phyloP scores from a whole-genome alignment of 1,284 basidiomycete genomes.

The Inonotus obliquus region DNA sequence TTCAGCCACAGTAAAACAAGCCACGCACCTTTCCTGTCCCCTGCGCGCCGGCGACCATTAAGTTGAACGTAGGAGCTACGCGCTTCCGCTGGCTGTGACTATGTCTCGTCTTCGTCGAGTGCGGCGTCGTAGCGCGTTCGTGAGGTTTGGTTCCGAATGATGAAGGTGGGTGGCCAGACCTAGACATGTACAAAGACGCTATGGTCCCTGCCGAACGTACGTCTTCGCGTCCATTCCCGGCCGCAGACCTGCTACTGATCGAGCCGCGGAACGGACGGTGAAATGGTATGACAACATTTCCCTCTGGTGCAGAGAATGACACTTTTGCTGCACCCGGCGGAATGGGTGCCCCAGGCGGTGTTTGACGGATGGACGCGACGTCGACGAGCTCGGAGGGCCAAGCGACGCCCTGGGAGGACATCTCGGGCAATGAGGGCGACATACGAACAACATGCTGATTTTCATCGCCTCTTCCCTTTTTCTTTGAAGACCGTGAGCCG shows the following conservation, averaged over 20 bases:
- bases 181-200: constrained; percentile 61
- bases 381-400: constrained; percentile 80
- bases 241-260: constrained; percentile 30
- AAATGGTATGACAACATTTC: constrained; percentile 55
- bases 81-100: constrained; percentile 49
- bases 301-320: constrained; percentile 47
- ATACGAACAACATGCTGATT: constrained; percentile 45
- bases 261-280: constrained; percentile 71
- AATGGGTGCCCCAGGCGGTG: constrained; percentile 29
- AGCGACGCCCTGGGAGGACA: constrained; percentile 64
- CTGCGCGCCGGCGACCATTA: constrained; percentile 78
- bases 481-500: constrained; percentile 50
- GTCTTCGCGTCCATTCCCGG: constrained; percentile 26
- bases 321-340: constrained; percentile 57
- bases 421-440: constrained; percentile 72
- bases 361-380: constrained; percentile 47
- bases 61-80: constrained; percentile 72
- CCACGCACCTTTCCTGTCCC: constrained; percentile 60
- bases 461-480: constrained; percentile 35
- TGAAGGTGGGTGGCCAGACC: constrained; percentile 40
- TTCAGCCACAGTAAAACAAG: not conserved
- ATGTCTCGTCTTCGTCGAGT: constrained; percentile 40
- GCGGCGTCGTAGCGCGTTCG: constrained; percentile 32
- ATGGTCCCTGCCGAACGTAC: constrained; percentile 41
- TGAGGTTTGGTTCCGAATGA: constrained; percentile 48